Evolutionary conservation across 805 yeast species (phyloP).

Genomic region (Lachancea waltii): DNA sequence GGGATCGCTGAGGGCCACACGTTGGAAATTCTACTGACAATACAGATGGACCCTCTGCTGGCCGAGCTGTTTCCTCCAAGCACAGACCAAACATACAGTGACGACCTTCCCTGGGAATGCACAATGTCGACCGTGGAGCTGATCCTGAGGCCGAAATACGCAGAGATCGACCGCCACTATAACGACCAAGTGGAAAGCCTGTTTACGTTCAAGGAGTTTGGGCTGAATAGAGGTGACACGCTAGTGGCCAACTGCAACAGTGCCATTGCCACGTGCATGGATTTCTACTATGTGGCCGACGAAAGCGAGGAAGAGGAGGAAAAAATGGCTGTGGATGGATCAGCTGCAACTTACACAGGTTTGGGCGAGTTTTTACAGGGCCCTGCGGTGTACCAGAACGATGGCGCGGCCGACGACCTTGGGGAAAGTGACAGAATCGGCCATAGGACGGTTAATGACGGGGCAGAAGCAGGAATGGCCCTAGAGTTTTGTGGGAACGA

Average conservation of each 20-base stretch:
- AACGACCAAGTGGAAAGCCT: conserved; percentile 32
- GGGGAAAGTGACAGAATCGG: conserved; percentile 14
- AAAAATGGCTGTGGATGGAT: conserved; percentile 2
- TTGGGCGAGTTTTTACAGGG: conserved; percentile 17
- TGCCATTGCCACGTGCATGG: conserved; percentile 34
- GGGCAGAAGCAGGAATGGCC: conserved; percentile 24
- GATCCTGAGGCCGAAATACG: conserved; percentile 32
- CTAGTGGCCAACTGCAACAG: conserved; percentile 34
- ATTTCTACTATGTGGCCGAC: conserved; percentile 17
- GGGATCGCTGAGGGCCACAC: conserved; percentile 23
- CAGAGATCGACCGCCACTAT: conserved; percentile 33
- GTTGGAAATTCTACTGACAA: conserved; percentile 22
- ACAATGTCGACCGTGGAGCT: conserved; percentile 28
- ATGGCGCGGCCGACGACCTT: conserved; percentile 27
- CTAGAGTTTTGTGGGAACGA: conserved; percentile 17
- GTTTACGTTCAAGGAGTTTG: conserved; percentile 35
- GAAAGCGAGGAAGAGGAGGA: conserved; percentile 6
- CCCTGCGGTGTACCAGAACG: conserved; percentile 14
- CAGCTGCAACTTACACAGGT: conserved; percentile 11
- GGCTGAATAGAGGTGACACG: conserved; percentile 36
- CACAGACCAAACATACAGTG: conserved; percentile 1
- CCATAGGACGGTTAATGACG: too few relatives aligned
- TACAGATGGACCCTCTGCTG: conserved; percentile 24
- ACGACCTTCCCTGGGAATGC: conserved; percentile 1
- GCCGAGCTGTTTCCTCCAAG: conserved; percentile 20